Percentiles rank a stretch among this genome's conserved stretches.
Evolutionary conservation across 176 grass and related monocot species (phyloP).

Genomic region (Carex parvula): DNA sequence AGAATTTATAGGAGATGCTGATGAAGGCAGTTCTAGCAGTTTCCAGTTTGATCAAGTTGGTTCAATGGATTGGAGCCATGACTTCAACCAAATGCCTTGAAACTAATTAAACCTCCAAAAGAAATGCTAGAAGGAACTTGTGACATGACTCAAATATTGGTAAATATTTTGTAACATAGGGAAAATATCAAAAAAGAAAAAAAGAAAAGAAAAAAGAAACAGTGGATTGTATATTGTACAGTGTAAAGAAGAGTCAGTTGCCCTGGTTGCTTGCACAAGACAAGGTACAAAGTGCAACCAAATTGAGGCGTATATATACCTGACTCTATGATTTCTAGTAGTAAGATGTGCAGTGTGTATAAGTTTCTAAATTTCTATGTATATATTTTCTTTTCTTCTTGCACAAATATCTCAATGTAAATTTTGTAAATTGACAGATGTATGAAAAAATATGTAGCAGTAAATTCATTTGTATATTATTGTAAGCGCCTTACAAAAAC

Average conservation of each 20-base stretch:
- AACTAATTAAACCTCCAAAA: neutral
- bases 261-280: neutral
- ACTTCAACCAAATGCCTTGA: neutral
- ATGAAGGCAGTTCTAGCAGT: slow-evolving; percentile 15
- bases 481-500: neutral
- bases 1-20: slow-evolving; percentile 1
- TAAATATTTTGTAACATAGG: neutral
- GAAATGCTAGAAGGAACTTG: neutral
- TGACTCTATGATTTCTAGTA: neutral
- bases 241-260: neutral
- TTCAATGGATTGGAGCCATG: neutral
- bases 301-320: neutral
- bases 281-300: neutral
- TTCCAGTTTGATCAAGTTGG: slow-evolving; percentile 1
- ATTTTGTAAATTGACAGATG: neutral
- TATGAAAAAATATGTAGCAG: neutral
- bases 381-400: neutral
- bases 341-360: neutral
- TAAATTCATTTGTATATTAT: neutral
- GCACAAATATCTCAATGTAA: neutral
- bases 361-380: neutral
- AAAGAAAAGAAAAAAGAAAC: neutral
- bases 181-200: neutral
- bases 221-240: neutral
- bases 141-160: neutral